Evolutionary conservation across 805 yeast species (phyloP).

Genomic region (Candida schatavii): DNA sequence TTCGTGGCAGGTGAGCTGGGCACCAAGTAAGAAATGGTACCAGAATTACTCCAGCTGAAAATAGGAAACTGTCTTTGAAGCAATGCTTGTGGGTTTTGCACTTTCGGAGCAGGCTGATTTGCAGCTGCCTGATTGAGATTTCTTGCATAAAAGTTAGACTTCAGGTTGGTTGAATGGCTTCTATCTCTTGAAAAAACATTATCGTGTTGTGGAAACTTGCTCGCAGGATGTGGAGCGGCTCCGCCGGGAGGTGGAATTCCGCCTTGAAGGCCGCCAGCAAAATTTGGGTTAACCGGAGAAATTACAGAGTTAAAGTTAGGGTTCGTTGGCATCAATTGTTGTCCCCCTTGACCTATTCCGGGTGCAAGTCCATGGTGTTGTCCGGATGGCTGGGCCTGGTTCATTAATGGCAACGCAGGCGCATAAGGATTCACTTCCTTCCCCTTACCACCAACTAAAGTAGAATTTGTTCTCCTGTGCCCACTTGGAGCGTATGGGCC

Average conservation of each 20-base stretch:
- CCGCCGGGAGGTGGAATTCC: too few species aligned
- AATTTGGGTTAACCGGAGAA: conserved; percentile 10
- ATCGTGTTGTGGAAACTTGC: too few species aligned
- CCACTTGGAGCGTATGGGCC: conserved; percentile 44
- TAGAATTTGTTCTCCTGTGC: conserved; percentile 34
- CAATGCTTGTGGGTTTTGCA: conserved; percentile 53
- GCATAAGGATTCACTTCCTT: conserved; percentile 43
- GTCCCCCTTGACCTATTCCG: background rate
- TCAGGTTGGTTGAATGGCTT: conserved; percentile 21
- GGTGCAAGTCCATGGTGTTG: background rate
- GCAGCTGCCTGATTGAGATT: background rate
- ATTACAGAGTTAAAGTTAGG: background rate
- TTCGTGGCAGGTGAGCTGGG: conserved; percentile 24
- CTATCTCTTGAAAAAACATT: too few species aligned
- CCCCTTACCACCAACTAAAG: conserved; percentile 38
- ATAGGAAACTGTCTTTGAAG: conserved; percentile 69
- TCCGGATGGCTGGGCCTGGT: background rate
- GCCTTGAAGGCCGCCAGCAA: too few species aligned
- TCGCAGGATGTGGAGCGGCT: too few species aligned
- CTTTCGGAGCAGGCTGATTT: conserved; percentile 16
- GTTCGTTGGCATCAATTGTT: background rate
- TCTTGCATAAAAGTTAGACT: conserved; percentile 14
- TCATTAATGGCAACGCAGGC: conserved; percentile 22
- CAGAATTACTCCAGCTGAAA: conserved; percentile 55
- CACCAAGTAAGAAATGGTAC: conserved; percentile 24